Evolutionary conservation across 495 filamentous ascomycete species (phyloP), one percentile per base, ranked within the genome.

Genomic region (Penicillium ucsense): DNA sequence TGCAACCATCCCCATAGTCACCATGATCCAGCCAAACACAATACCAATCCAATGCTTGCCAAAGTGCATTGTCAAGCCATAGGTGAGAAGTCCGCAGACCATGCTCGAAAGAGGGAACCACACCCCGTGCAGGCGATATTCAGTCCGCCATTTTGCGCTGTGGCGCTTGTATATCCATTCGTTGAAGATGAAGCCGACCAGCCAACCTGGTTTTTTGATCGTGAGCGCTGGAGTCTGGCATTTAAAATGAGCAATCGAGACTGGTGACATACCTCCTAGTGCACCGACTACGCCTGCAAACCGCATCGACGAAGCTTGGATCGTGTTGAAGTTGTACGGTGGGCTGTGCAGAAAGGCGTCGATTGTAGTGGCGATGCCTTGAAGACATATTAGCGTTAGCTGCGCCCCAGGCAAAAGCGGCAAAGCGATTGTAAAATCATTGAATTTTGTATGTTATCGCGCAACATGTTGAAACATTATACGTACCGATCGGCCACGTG

Each of bases 11-110:
- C 65, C 65, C 5, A 60, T 54, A 43, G 65, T 67, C 7, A 67
- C 64, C 67, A 71, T 61, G 28, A 60, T 54, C 67, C 67, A 71
- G 0, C 67, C 67, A 43, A 69, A 59, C 3, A 64, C 67, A 31
- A 69, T 49, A 0, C 65, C 67, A 31, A 69, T 62, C 67, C 67
- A 71, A 37, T 62, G 61, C 32, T 64, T 64, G 9, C 43, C 53
- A 36, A 59, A 66, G 35, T 71, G 45, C 35, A 71, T 51, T 0
- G 67, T 66, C 4, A 67, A 38, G 4, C 67, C 64, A 34, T 68
- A 68, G 3, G 61, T 64, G 10, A 71, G 47, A 0, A 71, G 54
- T 4, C 65, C 66, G 11, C 42, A 46, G 5, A 48, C 58, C 59
- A 67, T 58, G 46, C 59, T 62, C 28, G 48, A 53, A 20, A 65